Evolutionary conservation across 768 basidiomycete species (phyloP).

Genomic region (Grammothele lineata): DNA sequence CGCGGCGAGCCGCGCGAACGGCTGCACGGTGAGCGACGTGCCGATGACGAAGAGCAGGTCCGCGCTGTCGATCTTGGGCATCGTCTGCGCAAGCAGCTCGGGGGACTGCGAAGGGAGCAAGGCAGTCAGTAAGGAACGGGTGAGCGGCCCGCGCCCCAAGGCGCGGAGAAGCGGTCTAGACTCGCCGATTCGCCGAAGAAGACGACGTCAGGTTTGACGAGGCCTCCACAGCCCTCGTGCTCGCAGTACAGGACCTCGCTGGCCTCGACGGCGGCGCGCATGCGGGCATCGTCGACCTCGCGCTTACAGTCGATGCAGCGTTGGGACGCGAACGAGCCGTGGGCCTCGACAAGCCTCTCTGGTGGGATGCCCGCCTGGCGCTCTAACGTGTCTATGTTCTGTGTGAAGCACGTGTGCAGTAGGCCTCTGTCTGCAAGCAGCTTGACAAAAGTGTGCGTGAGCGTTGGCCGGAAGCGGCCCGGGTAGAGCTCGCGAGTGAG

Average conservation of each 20-base stretch:
- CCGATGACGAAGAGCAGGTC: constrained; percentile 91
- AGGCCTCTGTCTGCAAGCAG: constrained; percentile 66
- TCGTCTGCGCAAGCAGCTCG: constrained; percentile 52
- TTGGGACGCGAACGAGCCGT: constrained; percentile 89
- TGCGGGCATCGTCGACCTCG: constrained; percentile 57
- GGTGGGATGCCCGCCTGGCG: constrained; percentile 74
- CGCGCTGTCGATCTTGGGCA: constrained; percentile 53
- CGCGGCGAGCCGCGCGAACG: constrained; percentile 74
- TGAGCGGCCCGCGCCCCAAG: not conserved
- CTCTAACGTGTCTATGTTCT: constrained; percentile 95
- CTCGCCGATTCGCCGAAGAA: constrained; percentile 74
- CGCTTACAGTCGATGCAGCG: constrained; percentile 72
- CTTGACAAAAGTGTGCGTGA: constrained; percentile 85
- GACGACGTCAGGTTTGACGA: constrained; percentile 88
- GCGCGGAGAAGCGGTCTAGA: not conserved
- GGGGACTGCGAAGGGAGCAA: constrained; percentile 57
- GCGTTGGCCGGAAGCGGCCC: constrained; percentile 82
- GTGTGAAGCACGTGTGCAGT: constrained; percentile 79
- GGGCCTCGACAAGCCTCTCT: constrained; percentile 83
- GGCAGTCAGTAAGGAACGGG: constrained; percentile 1
- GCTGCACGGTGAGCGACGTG: constrained; percentile 83
- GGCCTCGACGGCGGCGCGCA: constrained; percentile 55
- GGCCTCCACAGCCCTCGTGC: constrained; percentile 50
- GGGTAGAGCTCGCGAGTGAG: constrained; percentile 93
- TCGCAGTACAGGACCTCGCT: constrained; percentile 68